Base-by-base conservation (phyloP, 495 filamentous ascomycete species). In the Delitschia confertaspora region DNA sequence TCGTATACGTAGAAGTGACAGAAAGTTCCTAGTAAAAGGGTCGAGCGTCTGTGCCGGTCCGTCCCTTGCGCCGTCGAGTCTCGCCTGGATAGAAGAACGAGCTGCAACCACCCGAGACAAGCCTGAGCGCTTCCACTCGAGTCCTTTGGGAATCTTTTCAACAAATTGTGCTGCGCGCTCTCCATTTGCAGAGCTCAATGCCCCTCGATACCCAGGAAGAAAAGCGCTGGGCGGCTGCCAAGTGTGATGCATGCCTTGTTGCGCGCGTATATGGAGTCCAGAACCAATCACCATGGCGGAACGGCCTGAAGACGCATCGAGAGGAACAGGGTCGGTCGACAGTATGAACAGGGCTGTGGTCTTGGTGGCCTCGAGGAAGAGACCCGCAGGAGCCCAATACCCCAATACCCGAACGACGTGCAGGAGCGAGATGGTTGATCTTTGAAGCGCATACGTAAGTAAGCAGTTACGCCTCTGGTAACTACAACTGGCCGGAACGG, bases 361-460 rank as follows among this genome's bases (percentile, higher is more conserved):
- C 38, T 44, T 22, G 47, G 51, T 41, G 46, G 51, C 51, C 35
- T 37, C 38, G 27, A 38, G 35, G 45, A 27, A 20, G 10, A 22
- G 35, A 23, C 25, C 22, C 42, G 11, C n/a, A 16, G 30, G 27
- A 41, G 35, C 20, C 31, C 26, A 31, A 17, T 6, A 31, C 40
- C 45, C 44, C 51, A 45, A 54, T 32, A 38, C 37, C 37, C 35
- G 43, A 33, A n/a, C 23, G 1, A 45, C 20, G 23, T 21, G 46
- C 24, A 42, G 35, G 41, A 44, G 40, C 33, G 45, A 19, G 20
- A 38, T 19, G 25, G 7, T 11, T 30, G 27, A 35, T 19, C n/a
- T n/a, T n/a, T n/a, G n/a, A n/a, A n/a, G n/a, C n/a, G 33, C 7
- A 33, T 44, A 54, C 51, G 51, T 54, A 54, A 45, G 51, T 54